A percentile compares a stretch with the other conserved stretches of the same genome.
Evolutionary conservation across 2,329 filamentous ascomycete genomes (phyloP).

Genomic region (Podosphaera fusca): DNA sequence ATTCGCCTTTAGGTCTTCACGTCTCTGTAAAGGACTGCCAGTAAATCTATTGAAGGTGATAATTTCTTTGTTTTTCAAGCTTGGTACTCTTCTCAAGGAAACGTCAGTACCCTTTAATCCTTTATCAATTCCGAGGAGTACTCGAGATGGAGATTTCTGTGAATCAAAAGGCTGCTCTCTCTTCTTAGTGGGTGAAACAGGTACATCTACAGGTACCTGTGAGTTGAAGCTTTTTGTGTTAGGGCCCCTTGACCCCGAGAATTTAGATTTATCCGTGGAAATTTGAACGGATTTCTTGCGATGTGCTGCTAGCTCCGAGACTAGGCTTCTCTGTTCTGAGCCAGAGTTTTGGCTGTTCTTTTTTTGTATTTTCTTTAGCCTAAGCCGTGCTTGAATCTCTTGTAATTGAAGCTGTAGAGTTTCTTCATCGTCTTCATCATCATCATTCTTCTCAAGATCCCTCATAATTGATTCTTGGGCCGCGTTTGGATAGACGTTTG

Average conservation of each 20-base stretch:
- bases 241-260: constrained; percentile 9
- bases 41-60: constrained; percentile 2
- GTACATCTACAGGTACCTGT: constrained; percentile 40
- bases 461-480: not conserved
- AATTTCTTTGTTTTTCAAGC: constrained; percentile 18
- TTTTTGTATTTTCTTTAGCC: constrained; percentile 66
- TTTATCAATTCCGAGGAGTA: constrained; percentile 74
- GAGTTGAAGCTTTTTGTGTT: constrained; percentile 13
- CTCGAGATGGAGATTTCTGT: constrained; percentile 54
- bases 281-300: not conserved
- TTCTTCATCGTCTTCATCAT: constrained; percentile 67
- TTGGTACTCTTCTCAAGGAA: constrained; percentile 54
- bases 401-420: constrained; percentile 66
- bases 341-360: constrained; percentile 20
- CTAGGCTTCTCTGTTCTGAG: constrained; percentile 8
- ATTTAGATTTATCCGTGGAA: constrained; percentile 10
- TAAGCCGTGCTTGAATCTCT: constrained; percentile 71
- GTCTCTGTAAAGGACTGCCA: not conserved
- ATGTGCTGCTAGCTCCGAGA: constrained; percentile 7
- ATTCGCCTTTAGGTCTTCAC: constrained; percentile 14
- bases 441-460: constrained; percentile 16
- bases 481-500: constrained; percentile 2
- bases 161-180: constrained; percentile 26
- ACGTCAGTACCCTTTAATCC: constrained; percentile 60
- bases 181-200: constrained; percentile 43